Evolutionary conservation across 176 grass and related monocot genomes (phyloP).

Genomic region (Areca catechu): DNA sequence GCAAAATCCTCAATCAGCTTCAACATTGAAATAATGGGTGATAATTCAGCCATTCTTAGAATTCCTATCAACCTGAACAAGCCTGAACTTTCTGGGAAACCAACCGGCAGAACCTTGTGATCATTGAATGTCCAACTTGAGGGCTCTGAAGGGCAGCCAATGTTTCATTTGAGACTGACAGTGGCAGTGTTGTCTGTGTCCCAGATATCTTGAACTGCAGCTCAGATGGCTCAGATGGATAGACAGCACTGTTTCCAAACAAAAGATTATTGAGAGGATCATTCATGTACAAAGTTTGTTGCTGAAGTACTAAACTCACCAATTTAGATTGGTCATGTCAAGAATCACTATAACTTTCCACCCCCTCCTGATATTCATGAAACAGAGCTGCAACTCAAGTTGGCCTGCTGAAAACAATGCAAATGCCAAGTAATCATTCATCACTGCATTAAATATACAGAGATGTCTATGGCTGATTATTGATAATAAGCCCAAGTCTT

Average conservation of each 20-base stretch:
- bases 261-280: not conserved
- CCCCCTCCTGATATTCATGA: conserved; percentile 50
- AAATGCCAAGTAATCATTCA: conserved; percentile 5
- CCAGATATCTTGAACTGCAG: conserved; percentile 38
- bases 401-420: conserved; percentile 35
- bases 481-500: no score
- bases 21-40: no score
- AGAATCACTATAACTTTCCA: conserved; percentile 48
- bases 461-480: no score
- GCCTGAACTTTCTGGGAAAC: conserved; percentile 33
- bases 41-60: no score
- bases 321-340: conserved; percentile 57
- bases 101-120: conserved; percentile 52
- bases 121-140: conserved; percentile 33
- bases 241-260: conserved; percentile 37
- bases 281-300: conserved; percentile 1
- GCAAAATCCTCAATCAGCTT: no score
- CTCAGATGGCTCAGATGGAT: conserved; percentile 68
- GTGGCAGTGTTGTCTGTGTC: conserved; percentile 43
- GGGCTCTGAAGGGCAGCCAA: conserved; percentile 36
- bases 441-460: no score
- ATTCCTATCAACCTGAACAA: conserved; percentile 12
- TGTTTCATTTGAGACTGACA: conserved; percentile 14
- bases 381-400: conserved; percentile 49
- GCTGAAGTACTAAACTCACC: conserved; percentile 39